Conservation (phyloP, 1,139 yeast species). For the Hanseniaspora gamundiae region DNA sequence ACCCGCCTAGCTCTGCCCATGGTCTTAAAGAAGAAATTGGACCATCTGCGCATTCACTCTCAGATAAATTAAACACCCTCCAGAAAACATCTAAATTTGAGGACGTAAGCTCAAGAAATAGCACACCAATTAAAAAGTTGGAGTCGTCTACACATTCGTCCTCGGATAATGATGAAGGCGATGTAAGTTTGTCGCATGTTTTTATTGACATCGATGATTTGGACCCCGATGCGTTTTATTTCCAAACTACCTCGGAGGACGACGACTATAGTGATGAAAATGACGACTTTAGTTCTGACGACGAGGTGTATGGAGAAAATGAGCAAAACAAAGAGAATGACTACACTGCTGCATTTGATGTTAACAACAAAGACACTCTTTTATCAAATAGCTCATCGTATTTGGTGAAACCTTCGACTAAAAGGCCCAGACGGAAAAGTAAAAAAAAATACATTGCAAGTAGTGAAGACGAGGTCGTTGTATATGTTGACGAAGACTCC, state of each 20-base stretch:
- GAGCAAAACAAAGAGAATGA: constrained; percentile 6
- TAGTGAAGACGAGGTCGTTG: constrained; percentile 15
- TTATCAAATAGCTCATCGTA: not conserved
- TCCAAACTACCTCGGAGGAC: constrained; percentile 12
- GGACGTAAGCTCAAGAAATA: not conserved
- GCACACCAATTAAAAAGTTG: constrained; percentile 10
- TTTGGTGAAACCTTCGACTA: not conserved
- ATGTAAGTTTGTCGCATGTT: constrained; percentile 22
- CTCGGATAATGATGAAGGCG: constrained; percentile 17
- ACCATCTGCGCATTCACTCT: not conserved
- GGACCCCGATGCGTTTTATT: constrained; percentile 28
- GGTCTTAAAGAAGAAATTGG: not conserved
- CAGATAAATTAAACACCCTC: not conserved
- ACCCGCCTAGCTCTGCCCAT: not conserved
- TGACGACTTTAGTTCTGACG: constrained; percentile 22
- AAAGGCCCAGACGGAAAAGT: not conserved
- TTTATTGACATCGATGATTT: constrained; percentile 28
- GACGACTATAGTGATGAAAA: constrained; percentile 13
- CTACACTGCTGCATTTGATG: constrained; percentile 4
- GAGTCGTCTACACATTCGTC: constrained; percentile 5
- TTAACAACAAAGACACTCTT: constrained; percentile 6
- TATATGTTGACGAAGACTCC: constrained; percentile 52
- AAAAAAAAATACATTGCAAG: constrained; percentile 7
- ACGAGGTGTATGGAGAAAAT: constrained; percentile 9
- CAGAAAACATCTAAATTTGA: too few relatives aligned